Conservation (phyloP, 306 rosid species). For the Lathyrus tuberosus region DNA sequence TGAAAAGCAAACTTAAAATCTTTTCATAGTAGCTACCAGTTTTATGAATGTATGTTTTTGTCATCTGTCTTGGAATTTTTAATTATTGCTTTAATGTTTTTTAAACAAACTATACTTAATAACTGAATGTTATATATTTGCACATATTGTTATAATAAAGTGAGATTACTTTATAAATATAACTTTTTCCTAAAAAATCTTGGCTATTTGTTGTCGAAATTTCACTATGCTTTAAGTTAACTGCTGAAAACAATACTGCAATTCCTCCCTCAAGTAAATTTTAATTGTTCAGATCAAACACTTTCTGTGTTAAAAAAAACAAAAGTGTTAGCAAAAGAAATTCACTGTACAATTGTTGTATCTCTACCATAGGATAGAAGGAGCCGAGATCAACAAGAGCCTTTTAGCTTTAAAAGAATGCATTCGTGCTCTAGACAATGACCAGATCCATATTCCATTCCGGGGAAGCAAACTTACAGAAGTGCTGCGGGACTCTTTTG, state of each 20-base stretch:
- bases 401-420: constrained; percentile 99
- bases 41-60: neutral
- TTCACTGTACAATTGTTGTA: constrained; percentile 29
- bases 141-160: constrained; percentile 8
- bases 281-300: constrained; percentile 27
- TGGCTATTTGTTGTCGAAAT: constrained; percentile 17
- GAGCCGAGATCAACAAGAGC: constrained; percentile 98
- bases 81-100: constrained; percentile 14
- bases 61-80: constrained; percentile 11
- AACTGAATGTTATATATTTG: neutral
- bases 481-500: constrained; percentile 98
- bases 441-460: constrained; percentile 95
- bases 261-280: constrained; percentile 4
- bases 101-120: constrained; percentile 4
- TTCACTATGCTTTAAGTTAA: constrained; percentile 28
- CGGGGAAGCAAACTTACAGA: constrained; percentile 99
- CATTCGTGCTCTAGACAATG: constrained; percentile 97
- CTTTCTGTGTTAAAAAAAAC: constrained; percentile 2
- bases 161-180: neutral
- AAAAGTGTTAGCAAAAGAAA: constrained; percentile 1
- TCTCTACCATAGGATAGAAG: constrained; percentile 75
- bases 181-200: neutral
- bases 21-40: neutral
- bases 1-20: neutral
- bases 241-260: constrained; percentile 24